Percentiles rank a stretch among this genome's conserved stretches.
Evolutionary conservation across 352 stramenopile genomes (phyloP).

Genomic region (Phytophthora crassamura): DNA sequence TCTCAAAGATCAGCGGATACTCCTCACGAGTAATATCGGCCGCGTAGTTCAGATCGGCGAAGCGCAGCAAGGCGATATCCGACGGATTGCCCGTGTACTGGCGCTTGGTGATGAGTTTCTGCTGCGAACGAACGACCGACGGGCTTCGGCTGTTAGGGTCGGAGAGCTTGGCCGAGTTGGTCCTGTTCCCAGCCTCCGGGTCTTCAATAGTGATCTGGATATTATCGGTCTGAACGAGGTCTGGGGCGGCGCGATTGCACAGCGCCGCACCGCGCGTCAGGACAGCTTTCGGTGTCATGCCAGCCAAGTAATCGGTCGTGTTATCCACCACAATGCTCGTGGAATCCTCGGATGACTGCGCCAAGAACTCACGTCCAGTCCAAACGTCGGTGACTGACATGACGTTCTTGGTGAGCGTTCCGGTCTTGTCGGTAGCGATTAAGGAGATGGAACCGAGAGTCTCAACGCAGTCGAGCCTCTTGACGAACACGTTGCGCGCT

Average conservation of each 20-base stretch:
- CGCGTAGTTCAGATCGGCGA: conserved; percentile 48
- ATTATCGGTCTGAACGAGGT: not conserved
- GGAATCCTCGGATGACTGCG: conserved; percentile 34
- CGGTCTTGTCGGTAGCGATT: conserved; percentile 95
- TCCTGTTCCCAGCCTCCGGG: conserved; percentile 16
- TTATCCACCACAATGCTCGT: conserved; percentile 42
- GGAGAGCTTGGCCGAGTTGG: not conserved
- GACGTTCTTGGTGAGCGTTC: conserved; percentile 89
- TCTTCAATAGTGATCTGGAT: not conserved
- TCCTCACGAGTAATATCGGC: conserved; percentile 41
- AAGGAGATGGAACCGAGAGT: conserved; percentile 89
- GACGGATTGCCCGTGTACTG: conserved; percentile 62
- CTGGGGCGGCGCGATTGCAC: conserved; percentile 48
- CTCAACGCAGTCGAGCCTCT: conserved; percentile 88
- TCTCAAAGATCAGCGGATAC: conserved; percentile 59
- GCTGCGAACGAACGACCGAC: conserved; percentile 16
- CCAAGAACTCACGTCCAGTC: conserved; percentile 37
- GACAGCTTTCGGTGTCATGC: conserved; percentile 36
- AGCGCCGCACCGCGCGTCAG: conserved; percentile 42
- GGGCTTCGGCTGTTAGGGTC: conserved; percentile 1
- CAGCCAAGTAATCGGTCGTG: conserved; percentile 38
- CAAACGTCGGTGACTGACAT: conserved; percentile 66
- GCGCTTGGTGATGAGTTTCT: conserved; percentile 32
- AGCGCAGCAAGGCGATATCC: conserved; percentile 59
- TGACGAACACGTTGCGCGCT: conserved; percentile 90